A percentile compares a stretch with the other conserved stretches of the same genome.
Evolutionary conservation across 495 filamentous ascomycete species (phyloP).

Genomic region (Xylaria bambusicola): DNA sequence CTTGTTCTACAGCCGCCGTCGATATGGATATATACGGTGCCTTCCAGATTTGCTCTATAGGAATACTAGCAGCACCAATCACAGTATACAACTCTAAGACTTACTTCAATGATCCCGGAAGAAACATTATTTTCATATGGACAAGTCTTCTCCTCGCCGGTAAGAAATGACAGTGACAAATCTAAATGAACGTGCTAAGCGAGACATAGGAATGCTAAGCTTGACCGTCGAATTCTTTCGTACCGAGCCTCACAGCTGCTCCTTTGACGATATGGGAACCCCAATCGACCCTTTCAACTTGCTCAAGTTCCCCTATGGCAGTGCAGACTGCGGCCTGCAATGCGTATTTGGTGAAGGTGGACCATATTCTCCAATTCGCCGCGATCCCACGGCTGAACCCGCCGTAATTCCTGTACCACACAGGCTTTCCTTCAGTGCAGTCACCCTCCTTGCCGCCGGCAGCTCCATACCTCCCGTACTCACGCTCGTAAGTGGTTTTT

Average conservation of each 20-base stretch:
- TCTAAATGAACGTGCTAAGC: conserved; percentile 20
- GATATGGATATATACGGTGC: conserved; percentile 68
- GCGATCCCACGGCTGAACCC: conserved; percentile 52
- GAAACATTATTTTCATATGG: conserved; percentile 65
- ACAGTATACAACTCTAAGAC: conserved; percentile 58
- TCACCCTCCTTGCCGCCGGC: conserved; percentile 57
- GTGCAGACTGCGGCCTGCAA: conserved; percentile 39
- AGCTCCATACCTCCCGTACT: conserved; percentile 62
- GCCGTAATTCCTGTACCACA: conserved; percentile 56
- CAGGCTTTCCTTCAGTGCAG: conserved; percentile 53
- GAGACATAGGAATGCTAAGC: conserved; percentile 56
- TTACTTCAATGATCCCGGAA: conserved; percentile 60
- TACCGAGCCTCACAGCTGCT: conserved; percentile 39
- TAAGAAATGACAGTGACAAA: conserved; percentile 25
- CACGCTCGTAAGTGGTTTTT: conserved; percentile 35
- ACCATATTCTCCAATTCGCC: conserved; percentile 52
- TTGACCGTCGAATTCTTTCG: conserved; percentile 63
- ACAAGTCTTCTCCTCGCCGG: conserved; percentile 57
- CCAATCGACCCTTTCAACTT: conserved; percentile 37
- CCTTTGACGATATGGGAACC: conserved; percentile 32
- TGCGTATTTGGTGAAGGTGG: conserved; percentile 46
- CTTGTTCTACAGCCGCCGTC: conserved; percentile 47
- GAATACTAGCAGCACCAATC: conserved; percentile 58
- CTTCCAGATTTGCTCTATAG: conserved; percentile 64
- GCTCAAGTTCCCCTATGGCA: conserved; percentile 42